Percentiles rank a stretch among this genome's conserved stretches.
These are phyloP conservation scores for Hyaloscypha variabilis DNA, from an alignment of 495 filamentous ascomycete species.

Conservation along the genomic window DNA sequence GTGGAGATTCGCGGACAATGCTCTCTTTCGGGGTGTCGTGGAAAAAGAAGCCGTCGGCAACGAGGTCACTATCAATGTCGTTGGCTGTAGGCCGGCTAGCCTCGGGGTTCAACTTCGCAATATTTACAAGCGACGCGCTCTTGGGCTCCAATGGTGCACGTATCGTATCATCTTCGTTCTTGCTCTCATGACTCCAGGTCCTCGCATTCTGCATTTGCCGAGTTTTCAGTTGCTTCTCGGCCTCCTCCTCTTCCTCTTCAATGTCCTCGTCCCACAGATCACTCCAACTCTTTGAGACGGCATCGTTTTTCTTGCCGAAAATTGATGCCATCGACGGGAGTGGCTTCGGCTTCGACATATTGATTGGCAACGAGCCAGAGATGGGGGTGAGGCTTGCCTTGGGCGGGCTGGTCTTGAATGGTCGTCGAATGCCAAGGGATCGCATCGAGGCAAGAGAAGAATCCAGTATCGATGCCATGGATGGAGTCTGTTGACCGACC, in stretches of 20 bases:
- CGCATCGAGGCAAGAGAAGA: constrained; percentile 71
- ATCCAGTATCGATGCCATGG: constrained; percentile 76
- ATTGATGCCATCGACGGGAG: constrained; percentile 72
- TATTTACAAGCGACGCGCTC: constrained; percentile 54
- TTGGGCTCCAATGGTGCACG: constrained; percentile 50
- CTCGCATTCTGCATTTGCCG: constrained; percentile 76
- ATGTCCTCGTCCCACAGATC: constrained; percentile 91
- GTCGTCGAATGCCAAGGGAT: constrained; percentile 50
- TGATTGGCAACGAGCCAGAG: constrained; percentile 78
- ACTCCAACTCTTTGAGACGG: constrained; percentile 95
- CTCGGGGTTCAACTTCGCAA: constrained; percentile 40
- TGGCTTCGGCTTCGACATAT: constrained; percentile 61
- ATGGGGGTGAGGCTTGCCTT: constrained; percentile 60
- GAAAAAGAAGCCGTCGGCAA: constrained; percentile 69
- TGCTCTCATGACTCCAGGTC: constrained; percentile 79
- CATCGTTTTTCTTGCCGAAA: constrained; percentile 73
- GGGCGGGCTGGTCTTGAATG: constrained; percentile 38
- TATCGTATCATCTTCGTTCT: constrained; percentile 37
- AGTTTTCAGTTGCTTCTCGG: constrained; percentile 58
- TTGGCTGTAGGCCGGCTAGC: constrained; percentile 41
- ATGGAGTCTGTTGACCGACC: constrained; percentile 69
- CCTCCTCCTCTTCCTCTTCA: constrained; percentile 66
- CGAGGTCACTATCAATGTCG: constrained; percentile 57
- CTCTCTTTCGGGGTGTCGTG: constrained; percentile 53
- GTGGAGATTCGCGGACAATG: constrained; percentile 33